These are phyloP conservation scores for Solanum corneliomulleri DNA, from an alignment of 257 asterid genomes.

Conservation along the genomic window DNA sequence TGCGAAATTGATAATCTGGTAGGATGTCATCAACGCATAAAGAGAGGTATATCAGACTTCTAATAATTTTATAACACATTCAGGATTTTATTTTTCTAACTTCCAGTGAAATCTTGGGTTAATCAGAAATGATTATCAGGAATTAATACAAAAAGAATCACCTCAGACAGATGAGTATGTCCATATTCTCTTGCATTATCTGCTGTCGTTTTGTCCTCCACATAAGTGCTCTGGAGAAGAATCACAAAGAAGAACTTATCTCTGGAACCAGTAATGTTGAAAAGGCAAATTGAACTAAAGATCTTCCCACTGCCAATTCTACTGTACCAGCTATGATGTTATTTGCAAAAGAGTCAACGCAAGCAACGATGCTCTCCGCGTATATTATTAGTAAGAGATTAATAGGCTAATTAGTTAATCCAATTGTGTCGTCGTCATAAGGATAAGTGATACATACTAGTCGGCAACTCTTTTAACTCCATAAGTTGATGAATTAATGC, in stretches of 20 bases:
- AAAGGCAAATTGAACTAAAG: neutral
- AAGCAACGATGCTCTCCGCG: neutral
- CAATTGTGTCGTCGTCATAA: neutral
- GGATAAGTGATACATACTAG: neutral
- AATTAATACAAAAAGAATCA: neutral
- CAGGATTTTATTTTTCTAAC: neutral
- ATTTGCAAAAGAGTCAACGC: neutral
- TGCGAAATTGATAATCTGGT: constrained; percentile 50
- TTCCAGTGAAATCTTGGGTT: neutral
- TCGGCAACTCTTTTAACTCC: neutral
- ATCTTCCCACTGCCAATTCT: neutral
- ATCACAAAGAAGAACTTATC: neutral
- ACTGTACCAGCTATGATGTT: neutral
- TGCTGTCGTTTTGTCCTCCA: constrained; percentile 44
- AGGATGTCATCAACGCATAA: neutral
- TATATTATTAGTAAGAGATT: neutral
- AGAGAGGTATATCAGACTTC: neutral
- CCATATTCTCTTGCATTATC: constrained; percentile 79
- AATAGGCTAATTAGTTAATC: neutral
- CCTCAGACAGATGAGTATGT: constrained; percentile 95
- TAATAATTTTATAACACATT: neutral
- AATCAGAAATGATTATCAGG: neutral
- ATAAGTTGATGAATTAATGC: neutral
- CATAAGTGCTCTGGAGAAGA: constrained; percentile 66
- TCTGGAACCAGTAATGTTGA: neutral